Percentiles rank a stretch among this genome's conserved stretches.
phyloP scores from a whole-genome alignment of 768 basidiomycete genomes.

The Russula sp. region DNA sequence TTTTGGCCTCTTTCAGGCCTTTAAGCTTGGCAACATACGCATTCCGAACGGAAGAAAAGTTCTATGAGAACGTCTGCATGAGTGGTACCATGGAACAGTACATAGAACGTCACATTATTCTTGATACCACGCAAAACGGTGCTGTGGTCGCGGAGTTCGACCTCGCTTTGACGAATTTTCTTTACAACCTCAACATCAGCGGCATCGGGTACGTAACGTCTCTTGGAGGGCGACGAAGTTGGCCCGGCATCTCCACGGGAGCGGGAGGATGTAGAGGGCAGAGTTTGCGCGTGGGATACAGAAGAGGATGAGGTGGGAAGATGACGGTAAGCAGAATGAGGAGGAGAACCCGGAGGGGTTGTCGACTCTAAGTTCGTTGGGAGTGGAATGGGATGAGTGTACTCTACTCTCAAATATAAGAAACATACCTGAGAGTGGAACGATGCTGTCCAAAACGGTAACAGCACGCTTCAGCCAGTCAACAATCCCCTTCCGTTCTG shows the following conservation, averaged over 20 bases:
- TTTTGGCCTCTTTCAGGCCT: slow-evolving; percentile 65
- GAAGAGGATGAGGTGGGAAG: slow-evolving; percentile 25
- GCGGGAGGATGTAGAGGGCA: slow-evolving; percentile 26
- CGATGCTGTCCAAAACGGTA: slow-evolving; percentile 49
- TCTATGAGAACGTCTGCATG: slow-evolving; percentile 45
- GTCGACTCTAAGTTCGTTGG: slow-evolving; percentile 43
- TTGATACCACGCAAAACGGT: slow-evolving; percentile 82
- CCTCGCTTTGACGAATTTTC: slow-evolving; percentile 69
- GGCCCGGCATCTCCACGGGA: slow-evolving; percentile 28
- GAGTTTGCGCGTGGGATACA: slow-evolving; percentile 29
- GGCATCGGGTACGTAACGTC: slow-evolving; percentile 73
- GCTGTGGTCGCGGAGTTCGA: slow-evolving; percentile 80
- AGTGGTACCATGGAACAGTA: neutral
- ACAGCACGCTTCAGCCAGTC: slow-evolving; percentile 77
- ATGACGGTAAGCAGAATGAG: slow-evolving; percentile 30
- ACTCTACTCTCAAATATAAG: neutral
- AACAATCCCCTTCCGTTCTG: slow-evolving; percentile 80
- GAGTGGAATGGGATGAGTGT: neutral
- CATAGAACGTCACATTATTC: slow-evolving; percentile 59
- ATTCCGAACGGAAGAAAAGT: slow-evolving; percentile 68
- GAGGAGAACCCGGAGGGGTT: slow-evolving; percentile 59
- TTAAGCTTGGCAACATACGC: slow-evolving; percentile 77
- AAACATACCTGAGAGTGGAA: slow-evolving; percentile 45
- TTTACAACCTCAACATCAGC: slow-evolving; percentile 85
- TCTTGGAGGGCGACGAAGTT: slow-evolving; percentile 50